Conservation (phyloP, 2,329 filamentous ascomycete genomes). For the Orbilia ellipsospora region DNA sequence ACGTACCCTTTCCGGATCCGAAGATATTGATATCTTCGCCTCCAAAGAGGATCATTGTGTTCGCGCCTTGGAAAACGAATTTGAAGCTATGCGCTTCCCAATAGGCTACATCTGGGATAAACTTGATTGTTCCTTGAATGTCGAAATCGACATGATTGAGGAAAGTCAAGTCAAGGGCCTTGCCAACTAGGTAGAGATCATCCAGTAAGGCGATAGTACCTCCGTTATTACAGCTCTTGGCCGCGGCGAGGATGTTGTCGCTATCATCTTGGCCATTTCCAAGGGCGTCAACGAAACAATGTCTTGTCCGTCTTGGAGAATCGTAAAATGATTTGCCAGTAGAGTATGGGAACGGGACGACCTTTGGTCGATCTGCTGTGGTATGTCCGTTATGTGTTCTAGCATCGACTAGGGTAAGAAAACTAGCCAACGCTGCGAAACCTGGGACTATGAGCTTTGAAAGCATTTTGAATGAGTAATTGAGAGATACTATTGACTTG, state of each 20-base stretch:
- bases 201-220: conserved; percentile 71
- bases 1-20: conserved; percentile 30
- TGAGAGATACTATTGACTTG: not conserved
- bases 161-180: conserved; percentile 71
- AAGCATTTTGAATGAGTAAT: conserved; percentile 11
- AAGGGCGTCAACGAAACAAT: conserved; percentile 43
- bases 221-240: conserved; percentile 72
- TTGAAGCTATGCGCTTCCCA: conserved; percentile 42
- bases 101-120: conserved; percentile 28
- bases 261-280: conserved; percentile 65
- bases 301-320: conserved; percentile 25
- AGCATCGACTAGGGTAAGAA: conserved; percentile 3
- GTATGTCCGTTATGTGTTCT: conserved; percentile 34
- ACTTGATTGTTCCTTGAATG: conserved; percentile 59
- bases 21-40: conserved; percentile 76
- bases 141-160: conserved; percentile 73
- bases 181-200: conserved; percentile 72
- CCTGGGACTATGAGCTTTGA: conserved; percentile 13
- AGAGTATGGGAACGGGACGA: conserved; percentile 37
- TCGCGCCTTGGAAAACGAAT: conserved; percentile 69
- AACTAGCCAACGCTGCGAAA: not conserved
- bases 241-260: conserved; percentile 67
- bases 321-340: conserved; percentile 40
- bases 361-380: conserved; percentile 39
- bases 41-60: conserved; percentile 74